Percentiles rank a stretch among this genome's conserved stretches.
These are phyloP conservation scores for Dactylis glomerata DNA, from an alignment of 176 grass and related monocot species.

Conservation along the genomic window DNA sequence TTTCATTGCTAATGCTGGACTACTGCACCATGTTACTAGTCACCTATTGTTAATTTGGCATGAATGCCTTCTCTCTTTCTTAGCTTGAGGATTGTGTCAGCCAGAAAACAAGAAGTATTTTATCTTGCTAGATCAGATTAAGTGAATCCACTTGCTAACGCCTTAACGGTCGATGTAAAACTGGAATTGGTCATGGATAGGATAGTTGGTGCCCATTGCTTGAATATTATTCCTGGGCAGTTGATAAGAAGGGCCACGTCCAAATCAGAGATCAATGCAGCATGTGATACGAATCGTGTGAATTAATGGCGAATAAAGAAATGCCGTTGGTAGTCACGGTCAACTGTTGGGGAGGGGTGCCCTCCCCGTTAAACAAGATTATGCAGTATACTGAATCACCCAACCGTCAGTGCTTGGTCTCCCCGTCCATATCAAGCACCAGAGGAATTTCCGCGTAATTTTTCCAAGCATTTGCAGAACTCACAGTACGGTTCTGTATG, in stretches of 20 bases:
- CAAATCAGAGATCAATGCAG: neutral
- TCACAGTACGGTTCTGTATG: neutral
- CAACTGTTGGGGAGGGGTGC: neutral
- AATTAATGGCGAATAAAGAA: neutral
- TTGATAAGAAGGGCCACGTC: neutral
- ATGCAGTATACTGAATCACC: neutral
- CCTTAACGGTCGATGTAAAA: neutral
- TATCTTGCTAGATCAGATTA: neutral
- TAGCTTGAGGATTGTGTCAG: neutral
- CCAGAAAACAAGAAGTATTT: neutral
- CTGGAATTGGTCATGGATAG: neutral
- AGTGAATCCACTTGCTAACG: neutral
- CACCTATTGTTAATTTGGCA: neutral
- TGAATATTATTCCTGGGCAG: neutral
- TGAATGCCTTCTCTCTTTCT: neutral
- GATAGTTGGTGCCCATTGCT: neutral
- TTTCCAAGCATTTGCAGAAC: neutral
- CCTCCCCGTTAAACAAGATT: neutral
- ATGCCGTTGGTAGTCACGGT: constrained; percentile 5
- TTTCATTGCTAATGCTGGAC: neutral
- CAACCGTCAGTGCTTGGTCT: neutral
- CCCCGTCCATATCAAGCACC: neutral
- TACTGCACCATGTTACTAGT: neutral
- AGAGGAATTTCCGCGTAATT: neutral
- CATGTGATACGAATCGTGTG: neutral